phyloP scores from a whole-genome alignment of 2,329 filamentous ascomycete genomes.

The Calonectria honghensis region DNA sequence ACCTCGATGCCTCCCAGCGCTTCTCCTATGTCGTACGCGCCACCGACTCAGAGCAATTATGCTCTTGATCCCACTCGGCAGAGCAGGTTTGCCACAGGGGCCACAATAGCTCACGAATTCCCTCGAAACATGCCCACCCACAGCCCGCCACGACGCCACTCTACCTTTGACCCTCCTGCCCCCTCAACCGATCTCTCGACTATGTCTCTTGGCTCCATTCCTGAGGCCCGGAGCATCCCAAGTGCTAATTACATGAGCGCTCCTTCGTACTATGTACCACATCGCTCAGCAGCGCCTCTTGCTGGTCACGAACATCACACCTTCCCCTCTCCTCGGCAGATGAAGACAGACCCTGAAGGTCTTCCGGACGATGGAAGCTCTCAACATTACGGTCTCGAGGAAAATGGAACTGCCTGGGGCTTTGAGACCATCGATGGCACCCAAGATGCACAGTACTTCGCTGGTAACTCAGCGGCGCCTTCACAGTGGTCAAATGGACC shows the following conservation, averaged over 20 bases:
- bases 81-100: constrained; percentile 42
- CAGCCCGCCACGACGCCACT: constrained; percentile 42
- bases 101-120: constrained; percentile 49
- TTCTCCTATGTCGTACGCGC: constrained; percentile 42
- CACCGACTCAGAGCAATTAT: constrained; percentile 48
- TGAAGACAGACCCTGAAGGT: constrained; percentile 46
- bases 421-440: constrained; percentile 45
- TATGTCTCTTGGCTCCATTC: constrained; percentile 30
- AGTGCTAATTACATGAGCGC: constrained; percentile 37
- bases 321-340: constrained; percentile 46
- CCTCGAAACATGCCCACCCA: constrained; percentile 52
- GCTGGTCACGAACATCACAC: constrained; percentile 37
- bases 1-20: constrained; percentile 43
- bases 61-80: constrained; percentile 45
- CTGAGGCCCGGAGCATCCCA: constrained; percentile 35
- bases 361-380: constrained; percentile 42
- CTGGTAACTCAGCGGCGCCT: constrained; percentile 21
- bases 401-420: constrained; percentile 38
- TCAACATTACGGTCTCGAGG: constrained; percentile 46
- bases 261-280: constrained; percentile 46
- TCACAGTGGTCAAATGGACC: constrained; percentile 40
- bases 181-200: constrained; percentile 44
- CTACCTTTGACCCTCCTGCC: constrained; percentile 45
- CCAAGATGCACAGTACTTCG: constrained; percentile 44
- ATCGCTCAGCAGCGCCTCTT: constrained; percentile 40